These are phyloP conservation scores for Purpureocillium lavendulum DNA, from an alignment of 2,329 filamentous ascomycete genomes.

Conservation along the genomic window DNA sequence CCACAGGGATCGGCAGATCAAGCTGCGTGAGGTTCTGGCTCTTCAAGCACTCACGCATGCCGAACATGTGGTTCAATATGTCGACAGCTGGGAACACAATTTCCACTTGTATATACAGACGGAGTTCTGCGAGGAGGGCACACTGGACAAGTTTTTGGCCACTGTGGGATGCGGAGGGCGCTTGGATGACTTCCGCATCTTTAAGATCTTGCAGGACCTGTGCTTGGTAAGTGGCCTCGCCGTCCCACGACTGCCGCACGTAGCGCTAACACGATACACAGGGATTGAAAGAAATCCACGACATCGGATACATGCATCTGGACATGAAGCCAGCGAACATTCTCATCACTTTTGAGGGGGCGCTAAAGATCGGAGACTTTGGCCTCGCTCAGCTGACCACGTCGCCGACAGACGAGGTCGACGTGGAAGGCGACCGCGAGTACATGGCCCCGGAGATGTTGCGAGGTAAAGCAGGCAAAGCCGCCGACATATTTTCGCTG, in stretches of 20 bases:
- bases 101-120: slow-evolving; percentile 92
- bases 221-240: slow-evolving; percentile 54
- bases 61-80: slow-evolving; percentile 78
- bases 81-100: slow-evolving; percentile 82
- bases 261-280: slow-evolving; percentile 26
- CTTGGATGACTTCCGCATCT: slow-evolving; percentile 94
- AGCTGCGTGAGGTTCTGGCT: slow-evolving; percentile 75
- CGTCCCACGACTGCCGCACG: not conserved
- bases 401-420: slow-evolving; percentile 58
- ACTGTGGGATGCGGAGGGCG: slow-evolving; percentile 75
- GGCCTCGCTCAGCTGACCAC: slow-evolving; percentile 75
- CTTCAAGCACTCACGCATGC: slow-evolving; percentile 68
- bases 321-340: slow-evolving; percentile 83
- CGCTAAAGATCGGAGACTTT: slow-evolving; percentile 80
- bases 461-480: slow-evolving; percentile 76
- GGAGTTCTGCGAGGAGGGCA: slow-evolving; percentile 92
- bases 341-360: slow-evolving; percentile 71
- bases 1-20: slow-evolving; percentile 68
- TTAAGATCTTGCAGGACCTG: slow-evolving; percentile 91
- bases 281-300: slow-evolving; percentile 86
- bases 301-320: slow-evolving; percentile 76
- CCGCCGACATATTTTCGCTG: slow-evolving; percentile 87
- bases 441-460: slow-evolving; percentile 95
- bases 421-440: slow-evolving; percentile 89
- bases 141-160: slow-evolving; percentile 77